Base-by-base conservation (phyloP, 2,329 filamentous ascomycete genomes). In the Xylaria sp. region DNA sequence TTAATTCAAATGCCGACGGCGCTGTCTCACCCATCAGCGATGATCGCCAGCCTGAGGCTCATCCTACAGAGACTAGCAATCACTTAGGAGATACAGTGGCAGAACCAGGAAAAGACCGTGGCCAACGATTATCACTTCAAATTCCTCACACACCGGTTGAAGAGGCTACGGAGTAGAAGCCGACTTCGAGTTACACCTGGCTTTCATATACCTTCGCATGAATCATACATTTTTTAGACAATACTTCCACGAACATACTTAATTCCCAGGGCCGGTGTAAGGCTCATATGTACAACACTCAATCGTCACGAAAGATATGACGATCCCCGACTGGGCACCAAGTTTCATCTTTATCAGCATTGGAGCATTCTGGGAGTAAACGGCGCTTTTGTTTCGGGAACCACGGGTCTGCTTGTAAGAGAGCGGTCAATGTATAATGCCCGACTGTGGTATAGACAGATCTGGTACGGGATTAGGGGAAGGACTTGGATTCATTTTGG, bases 101-200 rank as follows among this genome's bases (percentile, higher is more conserved):
- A 58, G 77, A 77, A 41, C 65, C 61, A 5, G 75, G 66, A 13
- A 78, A 75, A 48, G 78, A 79, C 28, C 76, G 72, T 54, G 68
- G 66, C 32, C 74, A 81, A 66, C 74, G 77, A 59, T 74, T 82
- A 54, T 81, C 81, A 18, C 78, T 82, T 39, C 77, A 80, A 15
- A 82, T 83, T 65, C 81, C 80, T 32, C 74, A 76, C 13, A 68
- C 76, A 23, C 77, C 75, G n/a, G 64, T 67, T 20, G 68, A 74
- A 18, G 55, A 70, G 39, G 23, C 67, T 5, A 44, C 68, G n/a
- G 52, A 56, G 20, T 75, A 70, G 73, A 46, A 44, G 25, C 64
- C 51, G 57, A 64, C 23, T 25, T 37, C 41, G 41, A 51, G 54
- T 64, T 56, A 7, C 32, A 55, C 52, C 39, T 63, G 12, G 58